Base-by-base conservation (phyloP, 768 basidiomycete genomes). In the Multifurca ochricompacta region DNA sequence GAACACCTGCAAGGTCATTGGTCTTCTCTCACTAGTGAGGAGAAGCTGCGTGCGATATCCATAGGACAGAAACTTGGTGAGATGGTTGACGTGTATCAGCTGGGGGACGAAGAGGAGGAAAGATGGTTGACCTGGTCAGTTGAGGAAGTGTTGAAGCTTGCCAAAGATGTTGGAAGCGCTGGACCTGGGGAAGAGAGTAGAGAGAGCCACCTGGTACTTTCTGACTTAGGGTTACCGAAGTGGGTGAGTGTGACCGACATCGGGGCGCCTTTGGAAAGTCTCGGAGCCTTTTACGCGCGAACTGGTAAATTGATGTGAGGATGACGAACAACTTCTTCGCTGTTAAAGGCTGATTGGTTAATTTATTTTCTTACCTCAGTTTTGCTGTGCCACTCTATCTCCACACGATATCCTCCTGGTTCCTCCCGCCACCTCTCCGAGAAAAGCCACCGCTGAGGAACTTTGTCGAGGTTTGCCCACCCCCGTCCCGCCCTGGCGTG, bases 311-410 rank as follows among this genome's bases (percentile, higher is more conserved):
- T 72, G n/a, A 76, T 82, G 82, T 83, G 63, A 54, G 77, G 70
- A n/a, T 14, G 30, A 16, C 35, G 1, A 27, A 47, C n/a, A 49
- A 3, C 19, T 31, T 11, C 41, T 45, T 23, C 35, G 49, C n/a
- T 59, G 55, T 40, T 51, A 66, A 16, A 7, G 37, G 44, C 31
- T 54, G 25, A 49, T 62, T 36, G 27, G 21, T 42, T 27, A 35
- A 44, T 51, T 32, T 47, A 19, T 35, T 8, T 3, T 23, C 42
- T 11, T 10, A 10, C 13, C 1, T 46, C 51, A 87, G 85, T 21
- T 82, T 77, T 59, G 83, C 85, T 0, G 70, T 82, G 62, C 77
- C 78, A 2, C 72, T 87, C 5, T 86, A 86, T 65, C 70, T 84
- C 9, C 82, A 82, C 56, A 81, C 83, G 7, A 74, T 83, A 41